phyloP scores from a whole-genome alignment of 805 yeast species.

The Blastobotrys mokoenaii region DNA sequence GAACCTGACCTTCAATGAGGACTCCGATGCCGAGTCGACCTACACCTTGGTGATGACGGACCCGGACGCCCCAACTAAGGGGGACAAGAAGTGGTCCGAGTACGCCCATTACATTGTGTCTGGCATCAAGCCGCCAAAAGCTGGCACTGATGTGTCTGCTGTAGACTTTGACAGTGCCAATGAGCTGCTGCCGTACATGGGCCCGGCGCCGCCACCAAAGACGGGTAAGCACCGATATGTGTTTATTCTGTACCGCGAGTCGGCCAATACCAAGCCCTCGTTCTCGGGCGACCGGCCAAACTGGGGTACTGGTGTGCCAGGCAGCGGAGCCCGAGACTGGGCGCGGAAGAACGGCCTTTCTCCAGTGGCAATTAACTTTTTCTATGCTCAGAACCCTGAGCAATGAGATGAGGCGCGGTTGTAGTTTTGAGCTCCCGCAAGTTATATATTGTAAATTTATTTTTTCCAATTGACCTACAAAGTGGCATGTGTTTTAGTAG shows the following conservation, averaged over 20 bases:
- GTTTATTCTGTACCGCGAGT: slow-evolving; percentile 62
- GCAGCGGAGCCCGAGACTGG: slow-evolving; percentile 71
- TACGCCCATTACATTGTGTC: slow-evolving; percentile 63
- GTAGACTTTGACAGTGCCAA: slow-evolving; percentile 16
- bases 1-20: slow-evolving; percentile 51
- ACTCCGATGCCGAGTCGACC: slow-evolving; percentile 38
- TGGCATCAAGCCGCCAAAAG: slow-evolving; percentile 27
- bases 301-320: slow-evolving; percentile 86
- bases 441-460: background rate
- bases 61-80: slow-evolving; percentile 86
- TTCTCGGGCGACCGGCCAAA: slow-evolving; percentile 38
- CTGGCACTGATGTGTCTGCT: slow-evolving; percentile 14
- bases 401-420: slow-evolving; percentile 7
- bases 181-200: slow-evolving; percentile 42
- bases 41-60: slow-evolving; percentile 79
- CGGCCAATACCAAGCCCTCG: slow-evolving; percentile 23
- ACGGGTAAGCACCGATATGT: slow-evolving; percentile 87
- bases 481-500: too few species aligned
- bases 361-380: slow-evolving; percentile 72
- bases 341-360: slow-evolving; percentile 48
- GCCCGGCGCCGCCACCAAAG: slow-evolving; percentile 86
- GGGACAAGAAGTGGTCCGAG: slow-evolving; percentile 83
- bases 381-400: slow-evolving; percentile 52
- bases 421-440: background rate
- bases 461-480: background rate